Evolutionary conservation across 2,329 filamentous ascomycete species (phyloP).

Genomic region (Plectosphaerella plurivora): DNA sequence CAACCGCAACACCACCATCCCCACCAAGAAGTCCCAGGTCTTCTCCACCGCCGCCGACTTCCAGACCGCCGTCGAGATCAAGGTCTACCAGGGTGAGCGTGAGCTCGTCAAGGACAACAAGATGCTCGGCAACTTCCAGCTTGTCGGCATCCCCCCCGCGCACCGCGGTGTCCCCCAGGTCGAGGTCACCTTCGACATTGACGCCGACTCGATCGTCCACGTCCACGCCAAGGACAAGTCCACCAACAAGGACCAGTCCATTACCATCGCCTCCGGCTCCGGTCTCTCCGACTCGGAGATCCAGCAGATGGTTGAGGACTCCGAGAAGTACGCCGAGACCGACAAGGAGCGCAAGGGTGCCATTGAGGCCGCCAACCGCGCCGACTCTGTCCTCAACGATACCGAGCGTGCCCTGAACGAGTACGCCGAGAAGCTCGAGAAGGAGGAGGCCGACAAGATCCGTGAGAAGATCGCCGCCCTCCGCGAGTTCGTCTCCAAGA

Average conservation of each 20-base stretch:
- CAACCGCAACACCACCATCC: slow-evolving; percentile 98
- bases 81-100: slow-evolving; percentile 99
- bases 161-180: slow-evolving; percentile 95
- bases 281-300: slow-evolving; percentile 95
- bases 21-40: slow-evolving; percentile 97
- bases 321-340: slow-evolving; percentile 89
- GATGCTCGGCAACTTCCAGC: slow-evolving; percentile 98
- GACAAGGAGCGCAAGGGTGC: slow-evolving; percentile 96
- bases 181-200: slow-evolving; percentile 98
- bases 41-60: slow-evolving; percentile 98
- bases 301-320: slow-evolving; percentile 94
- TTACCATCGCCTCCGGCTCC: slow-evolving; percentile 96
- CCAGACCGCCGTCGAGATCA: slow-evolving; percentile 98
- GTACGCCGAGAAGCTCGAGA: slow-evolving; percentile 93
- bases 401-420: slow-evolving; percentile 98
- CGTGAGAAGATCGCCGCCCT: slow-evolving; percentile 86
- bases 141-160: slow-evolving; percentile 92
- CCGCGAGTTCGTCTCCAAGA: slow-evolving; percentile 89
- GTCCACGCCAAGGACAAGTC: slow-evolving; percentile 99
- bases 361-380: slow-evolving; percentile 96
- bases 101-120: slow-evolving; percentile 99
- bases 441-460: slow-evolving; percentile 89
- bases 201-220: slow-evolving; percentile 96
- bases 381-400: slow-evolving; percentile 93
- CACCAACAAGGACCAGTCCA: slow-evolving; percentile 98